Base-by-base conservation (phyloP, 306 rosid species). In the Cucumis hystrix region DNA sequence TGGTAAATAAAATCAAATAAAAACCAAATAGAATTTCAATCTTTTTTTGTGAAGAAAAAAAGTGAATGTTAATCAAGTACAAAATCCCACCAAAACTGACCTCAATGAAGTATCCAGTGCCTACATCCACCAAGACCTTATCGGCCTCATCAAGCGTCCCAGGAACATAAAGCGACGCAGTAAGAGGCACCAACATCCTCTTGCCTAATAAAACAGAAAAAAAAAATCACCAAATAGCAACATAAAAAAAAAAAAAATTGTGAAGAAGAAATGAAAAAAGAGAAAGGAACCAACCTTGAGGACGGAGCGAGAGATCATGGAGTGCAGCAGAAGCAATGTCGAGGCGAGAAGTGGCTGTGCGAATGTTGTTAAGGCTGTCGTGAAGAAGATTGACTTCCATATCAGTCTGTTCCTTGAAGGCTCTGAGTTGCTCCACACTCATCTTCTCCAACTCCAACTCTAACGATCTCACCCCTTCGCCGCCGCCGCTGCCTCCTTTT, bases 31-130 rank as follows among this genome's bases (percentile, higher is more conserved):
- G n/a, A 39, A 10, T 68, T 35, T 33, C 47, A 8, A 64, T 7
- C 9, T n/a, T n/a, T n/a, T 64, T 39, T 39, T 17, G 54, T 40
- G 23, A 76, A 37, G 5, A 33, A 7, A 40, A 13, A 76, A 60
- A 45, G 7, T 21, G 43, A 61, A 76, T 6, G 25, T 25, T 40
- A 51, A 71, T 25, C 2, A 25, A 8, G 40, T 71, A 11, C 33
- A 13, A 45, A 8, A 70, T 13, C 18, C 73, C 41, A 11, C 45
- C 21, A 14, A 62, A 52, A 16, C 75, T 43, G 12, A 91, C 97
- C 97, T 95, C 90, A 80, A 95, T 84, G 89, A 95, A 95, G 83
- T 92, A 95, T 10, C 99, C 97, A 23, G 99, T 95, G 61, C 97
- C 99, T 21, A 95, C 95, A 83, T 95, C 97, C 59, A 92, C 89